Evolutionary conservation across 768 basidiomycete genomes (phyloP).

Genomic region (Trametes gibbosa): DNA sequence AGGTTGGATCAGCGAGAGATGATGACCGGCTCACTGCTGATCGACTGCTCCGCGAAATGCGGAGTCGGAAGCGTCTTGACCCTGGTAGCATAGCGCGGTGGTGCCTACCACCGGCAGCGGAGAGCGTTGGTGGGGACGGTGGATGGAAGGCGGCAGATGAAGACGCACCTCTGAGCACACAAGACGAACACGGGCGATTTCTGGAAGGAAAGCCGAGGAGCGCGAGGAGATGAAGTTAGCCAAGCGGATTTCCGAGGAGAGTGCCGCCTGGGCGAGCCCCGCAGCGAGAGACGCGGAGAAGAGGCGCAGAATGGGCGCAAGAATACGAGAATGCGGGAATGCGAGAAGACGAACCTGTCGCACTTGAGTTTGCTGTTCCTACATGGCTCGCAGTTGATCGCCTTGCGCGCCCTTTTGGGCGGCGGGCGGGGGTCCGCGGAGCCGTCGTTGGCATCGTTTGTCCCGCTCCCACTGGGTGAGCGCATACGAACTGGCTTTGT

Average conservation of each 20-base stretch:
- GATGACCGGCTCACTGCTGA: slow-evolving; percentile 39
- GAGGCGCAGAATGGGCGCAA: neutral
- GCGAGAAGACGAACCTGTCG: slow-evolving; percentile 56
- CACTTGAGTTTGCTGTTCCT: slow-evolving; percentile 86
- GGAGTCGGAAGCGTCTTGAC: slow-evolving; percentile 51
- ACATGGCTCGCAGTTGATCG: slow-evolving; percentile 88
- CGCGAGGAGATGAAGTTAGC: slow-evolving; percentile 19
- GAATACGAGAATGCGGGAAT: neutral
- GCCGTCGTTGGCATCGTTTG: slow-evolving; percentile 6
- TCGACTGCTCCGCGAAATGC: slow-evolving; percentile 51
- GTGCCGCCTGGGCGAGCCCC: neutral
- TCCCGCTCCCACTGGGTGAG: slow-evolving; percentile 8
- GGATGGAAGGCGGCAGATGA: neutral
- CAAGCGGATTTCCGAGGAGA: slow-evolving; percentile 15
- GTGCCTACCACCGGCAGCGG: slow-evolving; percentile 53
- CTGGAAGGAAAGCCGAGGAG: slow-evolving; percentile 36
- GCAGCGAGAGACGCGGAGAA: neutral
- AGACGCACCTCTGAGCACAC: slow-evolving; percentile 71
- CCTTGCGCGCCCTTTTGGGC: slow-evolving; percentile 80
- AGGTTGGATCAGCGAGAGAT: slow-evolving; percentile 19
- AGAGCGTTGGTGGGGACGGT: slow-evolving; percentile 8
- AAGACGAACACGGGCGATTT: slow-evolving; percentile 86
- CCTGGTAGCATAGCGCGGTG: slow-evolving; percentile 77
- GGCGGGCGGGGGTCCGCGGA: slow-evolving; percentile 41
- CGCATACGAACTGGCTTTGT: slow-evolving; percentile 15